Base-by-base conservation (phyloP, 768 basidiomycete species). In the Tylopilus cervinicoccineus region DNA sequence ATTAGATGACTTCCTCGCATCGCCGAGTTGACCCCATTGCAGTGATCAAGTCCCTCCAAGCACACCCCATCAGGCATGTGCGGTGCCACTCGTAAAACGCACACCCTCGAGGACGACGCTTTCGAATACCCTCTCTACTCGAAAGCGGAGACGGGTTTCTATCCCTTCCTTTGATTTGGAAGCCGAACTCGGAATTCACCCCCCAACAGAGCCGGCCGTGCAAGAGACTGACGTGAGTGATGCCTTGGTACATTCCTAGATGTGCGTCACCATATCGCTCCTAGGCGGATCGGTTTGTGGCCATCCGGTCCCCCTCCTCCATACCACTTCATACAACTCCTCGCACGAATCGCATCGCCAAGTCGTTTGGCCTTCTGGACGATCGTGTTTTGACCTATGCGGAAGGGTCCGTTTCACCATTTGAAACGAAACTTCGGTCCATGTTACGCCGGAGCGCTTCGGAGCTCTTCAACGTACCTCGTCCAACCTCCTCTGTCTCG, bases 281-380 rank as follows among this genome's bases (percentile, higher is more conserved):
- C 3, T 43, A 84, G 83, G 72, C 76, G 33, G 83, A 85, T 54
- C 73, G 84, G 38, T 86, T 85, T 59, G 74, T 85, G 31, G 67
- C 83, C 2, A 66, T 70, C 6, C 75, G 79, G 14, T 77, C 79
- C 6, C 75, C 77, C 37, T 63, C 64, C 7, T 63, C 72, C 10
- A 58, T 82, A 8, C 83, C 84, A 4, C 74, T 86, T 38, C 76
- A 80, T 46, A 74, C 70, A 29, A 85, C 83, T 2, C 84, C 84
- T 12, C 78, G 84, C 16, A 82, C 84, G n/a, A 78, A 75, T 45
- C 77, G 84, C 19, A 81, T 85, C 38, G 79, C 81, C 55, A 77
- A 77, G 53, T 69, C 77, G 22, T 81, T 84, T 37, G 84, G 83
- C 8, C 72, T 85, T 31, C 55, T 76, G 8, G 78, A 78, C 54